phyloP scores from a whole-genome alignment of 2,329 filamentous ascomycete species.

The Aspergillus alliaceus region DNA sequence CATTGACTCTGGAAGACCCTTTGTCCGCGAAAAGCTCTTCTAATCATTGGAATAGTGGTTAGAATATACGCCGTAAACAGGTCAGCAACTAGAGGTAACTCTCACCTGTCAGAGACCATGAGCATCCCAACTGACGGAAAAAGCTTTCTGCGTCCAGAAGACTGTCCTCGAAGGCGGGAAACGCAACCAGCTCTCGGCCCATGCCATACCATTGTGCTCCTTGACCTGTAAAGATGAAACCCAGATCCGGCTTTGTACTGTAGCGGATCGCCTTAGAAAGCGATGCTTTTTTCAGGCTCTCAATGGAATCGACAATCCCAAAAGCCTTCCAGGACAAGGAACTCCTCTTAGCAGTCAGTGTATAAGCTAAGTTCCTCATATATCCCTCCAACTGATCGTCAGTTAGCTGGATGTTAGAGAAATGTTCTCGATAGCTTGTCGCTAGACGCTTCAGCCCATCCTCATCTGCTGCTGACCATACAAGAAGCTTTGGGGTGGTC shows the following conservation, averaged over 20 bases:
- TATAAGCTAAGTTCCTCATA: not conserved
- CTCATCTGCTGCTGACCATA: not conserved
- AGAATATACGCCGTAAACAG: too few relatives aligned
- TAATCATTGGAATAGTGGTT: not conserved
- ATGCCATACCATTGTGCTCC: slow-evolving; percentile 46
- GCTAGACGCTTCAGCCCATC: not conserved
- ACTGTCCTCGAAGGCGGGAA: slow-evolving; percentile 14
- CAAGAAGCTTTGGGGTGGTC: not conserved
- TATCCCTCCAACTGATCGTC: not conserved
- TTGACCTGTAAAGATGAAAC: slow-evolving; percentile 44
- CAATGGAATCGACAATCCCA: not conserved
- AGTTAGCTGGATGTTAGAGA: not conserved
- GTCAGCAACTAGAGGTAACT: too few relatives aligned
- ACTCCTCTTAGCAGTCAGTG: not conserved
- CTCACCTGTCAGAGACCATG: slow-evolving; percentile 24
- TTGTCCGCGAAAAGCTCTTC: not conserved
- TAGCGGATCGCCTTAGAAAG: slow-evolving; percentile 15
- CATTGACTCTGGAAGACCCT: slow-evolving; percentile 11
- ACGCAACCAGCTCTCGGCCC: slow-evolving; percentile 38
- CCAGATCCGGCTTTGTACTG: slow-evolving; percentile 16
- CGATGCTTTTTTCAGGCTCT: slow-evolving; percentile 9
- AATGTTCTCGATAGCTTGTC: not conserved
- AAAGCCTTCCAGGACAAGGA: not conserved
- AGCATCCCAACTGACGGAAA: slow-evolving; percentile 16
- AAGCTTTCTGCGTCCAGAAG: slow-evolving; percentile 8